These are phyloP conservation scores for Fusarium sp. DNA, from an alignment of 2,329 filamentous ascomycete genomes.

Conservation along the genomic window DNA sequence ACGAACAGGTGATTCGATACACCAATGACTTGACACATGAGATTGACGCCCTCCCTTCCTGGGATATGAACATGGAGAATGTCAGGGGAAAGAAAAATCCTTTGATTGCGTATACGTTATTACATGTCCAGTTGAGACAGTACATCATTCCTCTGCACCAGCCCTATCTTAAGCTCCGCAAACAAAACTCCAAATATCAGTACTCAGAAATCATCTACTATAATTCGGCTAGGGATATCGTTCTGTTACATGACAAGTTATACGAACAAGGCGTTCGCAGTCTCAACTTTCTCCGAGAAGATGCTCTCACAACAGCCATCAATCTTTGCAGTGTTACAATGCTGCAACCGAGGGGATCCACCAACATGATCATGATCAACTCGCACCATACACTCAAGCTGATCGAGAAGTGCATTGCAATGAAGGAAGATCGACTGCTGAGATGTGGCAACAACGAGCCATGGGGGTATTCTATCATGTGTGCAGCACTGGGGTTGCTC, in stretches of 20 bases:
- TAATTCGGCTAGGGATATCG: slow-evolving; percentile 71
- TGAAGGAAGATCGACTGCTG: slow-evolving; percentile 72
- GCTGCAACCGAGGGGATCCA: slow-evolving; percentile 70
- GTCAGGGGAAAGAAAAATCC: slow-evolving; percentile 64
- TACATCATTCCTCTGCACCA: slow-evolving; percentile 74
- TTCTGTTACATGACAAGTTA: slow-evolving; percentile 72
- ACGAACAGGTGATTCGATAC: slow-evolving; percentile 72
- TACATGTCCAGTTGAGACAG: slow-evolving; percentile 72
- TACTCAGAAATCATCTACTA: slow-evolving; percentile 74
- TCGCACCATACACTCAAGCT: slow-evolving; percentile 70
- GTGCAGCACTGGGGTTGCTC: slow-evolving; percentile 69
- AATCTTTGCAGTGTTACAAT: slow-evolving; percentile 73
- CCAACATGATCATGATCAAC: slow-evolving; percentile 73
- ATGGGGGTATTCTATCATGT: slow-evolving; percentile 75
- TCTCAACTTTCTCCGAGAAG: slow-evolving; percentile 71
- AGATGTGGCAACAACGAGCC: slow-evolving; percentile 74
- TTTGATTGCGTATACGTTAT: slow-evolving; percentile 69
- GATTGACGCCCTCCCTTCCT: slow-evolving; percentile 70
- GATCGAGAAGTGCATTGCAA: slow-evolving; percentile 71
- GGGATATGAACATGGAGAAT: slow-evolving; percentile 59
- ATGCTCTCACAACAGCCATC: slow-evolving; percentile 70
- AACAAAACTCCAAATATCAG: slow-evolving; percentile 71
- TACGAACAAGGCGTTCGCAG: slow-evolving; percentile 70
- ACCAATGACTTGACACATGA: slow-evolving; percentile 72
- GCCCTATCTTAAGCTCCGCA: slow-evolving; percentile 70